These are phyloP conservation scores for Dendrobium chrysotoxum DNA, from an alignment of 106 monocot genomes.

Conservation along the genomic window DNA sequence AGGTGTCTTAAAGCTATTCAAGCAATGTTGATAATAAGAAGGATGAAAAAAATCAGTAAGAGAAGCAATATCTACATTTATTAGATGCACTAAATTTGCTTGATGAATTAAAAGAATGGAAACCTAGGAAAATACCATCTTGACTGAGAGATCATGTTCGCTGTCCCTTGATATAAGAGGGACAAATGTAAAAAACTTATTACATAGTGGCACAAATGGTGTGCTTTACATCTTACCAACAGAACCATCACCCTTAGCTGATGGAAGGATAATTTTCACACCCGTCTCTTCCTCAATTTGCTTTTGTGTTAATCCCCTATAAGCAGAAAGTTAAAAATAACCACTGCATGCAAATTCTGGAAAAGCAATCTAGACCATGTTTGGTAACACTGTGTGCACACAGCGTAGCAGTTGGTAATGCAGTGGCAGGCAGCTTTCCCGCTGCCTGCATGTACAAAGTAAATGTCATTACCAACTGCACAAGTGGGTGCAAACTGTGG, in stretches of 20 bases:
- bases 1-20: neutral
- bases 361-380: neutral
- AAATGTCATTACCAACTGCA: neutral
- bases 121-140: neutral
- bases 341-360: neutral
- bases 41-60: neutral
- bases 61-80: neutral
- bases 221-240: conserved; percentile 33
- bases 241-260: conserved; percentile 36
- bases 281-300: conserved; percentile 57
- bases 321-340: conserved; percentile 6
- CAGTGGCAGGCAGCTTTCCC: neutral
- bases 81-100: neutral
- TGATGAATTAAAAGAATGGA: neutral
- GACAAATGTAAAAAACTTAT: neutral
- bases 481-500: neutral
- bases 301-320: conserved; percentile 49
- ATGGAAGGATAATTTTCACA: conserved; percentile 56
- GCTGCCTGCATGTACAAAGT: neutral
- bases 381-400: neutral
- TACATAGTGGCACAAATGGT: neutral
- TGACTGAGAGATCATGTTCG: neutral
- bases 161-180: neutral
- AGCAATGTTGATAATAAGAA: neutral
- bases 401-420: neutral